Conservation (phyloP, 2,329 filamentous ascomycete species). For the Chaetomiaceae sp. region DNA sequence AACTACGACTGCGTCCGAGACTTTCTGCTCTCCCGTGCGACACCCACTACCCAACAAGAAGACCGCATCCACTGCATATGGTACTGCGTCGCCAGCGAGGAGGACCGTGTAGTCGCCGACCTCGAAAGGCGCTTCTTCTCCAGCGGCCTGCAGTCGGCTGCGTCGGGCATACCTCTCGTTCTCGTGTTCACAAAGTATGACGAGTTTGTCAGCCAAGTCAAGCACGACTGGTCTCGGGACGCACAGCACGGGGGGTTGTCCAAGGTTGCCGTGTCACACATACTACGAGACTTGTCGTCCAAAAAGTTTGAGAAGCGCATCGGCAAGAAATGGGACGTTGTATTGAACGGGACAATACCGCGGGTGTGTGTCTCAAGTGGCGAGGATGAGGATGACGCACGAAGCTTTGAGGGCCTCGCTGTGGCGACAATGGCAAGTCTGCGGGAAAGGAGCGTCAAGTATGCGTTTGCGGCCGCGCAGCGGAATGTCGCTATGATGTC, state of each 20-base stretch:
- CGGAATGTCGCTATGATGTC: conserved; percentile 23
- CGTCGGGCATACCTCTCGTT: conserved; percentile 19
- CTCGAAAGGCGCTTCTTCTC: conserved; percentile 24
- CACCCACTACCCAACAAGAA: not conserved
- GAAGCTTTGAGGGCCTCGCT: conserved; percentile 21
- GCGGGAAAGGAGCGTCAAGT: conserved; percentile 18
- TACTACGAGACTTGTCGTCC: conserved; percentile 22
- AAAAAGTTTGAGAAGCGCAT: conserved; percentile 24
- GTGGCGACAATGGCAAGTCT: conserved; percentile 17
- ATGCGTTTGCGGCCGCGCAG: conserved; percentile 26
- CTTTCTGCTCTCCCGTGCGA: conserved; percentile 17
- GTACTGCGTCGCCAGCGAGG: conserved; percentile 27
- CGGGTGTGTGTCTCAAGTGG: conserved; percentile 23
- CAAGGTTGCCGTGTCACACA: conserved; percentile 26
- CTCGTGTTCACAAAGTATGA: conserved; percentile 28
- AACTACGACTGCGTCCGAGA: conserved; percentile 23
- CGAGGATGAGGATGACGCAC: conserved; percentile 12
- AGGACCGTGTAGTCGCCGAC: conserved; percentile 12
- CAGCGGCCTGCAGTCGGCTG: conserved; percentile 5
- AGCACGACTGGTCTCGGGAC: conserved; percentile 22
- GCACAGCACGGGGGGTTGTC: conserved; percentile 19
- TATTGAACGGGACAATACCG: conserved; percentile 12
- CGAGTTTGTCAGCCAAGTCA: conserved; percentile 23
- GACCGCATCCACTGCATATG: conserved; percentile 26
- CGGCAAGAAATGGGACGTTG: conserved; percentile 21